These are phyloP conservation scores for Mixia osmundae DNA, from an alignment of 1,284 basidiomycete species.

Conservation along the genomic window DNA sequence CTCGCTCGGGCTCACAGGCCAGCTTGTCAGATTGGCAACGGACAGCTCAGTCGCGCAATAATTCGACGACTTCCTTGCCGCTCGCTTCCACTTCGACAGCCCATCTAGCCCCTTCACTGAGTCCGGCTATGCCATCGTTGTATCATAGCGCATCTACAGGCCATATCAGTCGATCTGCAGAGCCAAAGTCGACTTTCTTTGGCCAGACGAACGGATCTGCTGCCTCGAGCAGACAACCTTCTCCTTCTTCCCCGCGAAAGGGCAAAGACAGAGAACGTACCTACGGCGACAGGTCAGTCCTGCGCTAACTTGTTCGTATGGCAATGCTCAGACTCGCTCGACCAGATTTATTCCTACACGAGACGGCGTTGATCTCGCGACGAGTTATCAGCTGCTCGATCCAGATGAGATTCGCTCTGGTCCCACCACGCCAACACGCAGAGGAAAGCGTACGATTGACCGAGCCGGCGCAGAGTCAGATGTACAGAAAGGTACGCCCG, in stretches of 20 bases:
- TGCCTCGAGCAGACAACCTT: no score
- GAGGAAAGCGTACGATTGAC: slow-evolving; percentile 19
- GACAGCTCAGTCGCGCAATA: no score
- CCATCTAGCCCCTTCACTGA: no score
- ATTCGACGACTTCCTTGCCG: no score
- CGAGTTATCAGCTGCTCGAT: slow-evolving; percentile 27
- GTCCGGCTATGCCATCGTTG: no score
- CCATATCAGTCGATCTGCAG: no score
- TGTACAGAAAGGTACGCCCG: slow-evolving; percentile 21
- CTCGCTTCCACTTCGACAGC: no score
- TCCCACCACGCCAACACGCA: slow-evolving; percentile 15
- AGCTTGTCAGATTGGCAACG: no score
- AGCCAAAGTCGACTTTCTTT: no score
- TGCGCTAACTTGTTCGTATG: not conserved
- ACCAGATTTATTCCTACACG: slow-evolving; percentile 30
- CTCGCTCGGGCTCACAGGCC: no score
- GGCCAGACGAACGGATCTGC: no score
- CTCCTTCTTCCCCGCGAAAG: slow-evolving; percentile 9
- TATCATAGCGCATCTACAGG: no score
- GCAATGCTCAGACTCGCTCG: slow-evolving; percentile 1
- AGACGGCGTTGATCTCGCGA: slow-evolving; percentile 27
- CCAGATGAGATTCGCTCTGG: slow-evolving; percentile 15
- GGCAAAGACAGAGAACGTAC: slow-evolving; percentile 8
- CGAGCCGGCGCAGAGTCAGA: slow-evolving; percentile 23
- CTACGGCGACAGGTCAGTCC: slow-evolving; percentile 11